Evolutionary conservation across 2,329 filamentous ascomycete genomes (phyloP).

Genomic region (Alternaria sp.): DNA sequence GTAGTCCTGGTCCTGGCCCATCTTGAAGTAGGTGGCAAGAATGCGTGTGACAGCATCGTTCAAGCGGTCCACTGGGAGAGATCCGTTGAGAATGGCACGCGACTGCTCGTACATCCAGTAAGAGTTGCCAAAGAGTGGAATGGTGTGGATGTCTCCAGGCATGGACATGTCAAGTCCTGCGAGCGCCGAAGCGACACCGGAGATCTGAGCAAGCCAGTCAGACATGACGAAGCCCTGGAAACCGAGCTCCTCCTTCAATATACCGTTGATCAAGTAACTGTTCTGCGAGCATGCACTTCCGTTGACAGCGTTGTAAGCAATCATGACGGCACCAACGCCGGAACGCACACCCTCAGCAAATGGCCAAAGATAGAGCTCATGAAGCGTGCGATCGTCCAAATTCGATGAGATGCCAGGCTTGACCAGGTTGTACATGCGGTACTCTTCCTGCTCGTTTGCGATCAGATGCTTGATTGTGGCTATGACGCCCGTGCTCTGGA

Average conservation of each 20-base stretch:
- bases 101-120: conserved; percentile 77
- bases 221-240: conserved; percentile 76
- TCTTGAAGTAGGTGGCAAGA: conserved; percentile 82
- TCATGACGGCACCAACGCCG: conserved; percentile 83
- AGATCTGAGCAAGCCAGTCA: conserved; percentile 86
- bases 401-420: conserved; percentile 59
- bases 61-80: conserved; percentile 78
- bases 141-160: conserved; percentile 70
- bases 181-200: conserved; percentile 77
- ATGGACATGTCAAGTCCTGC: conserved; percentile 85
- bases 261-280: conserved; percentile 78
- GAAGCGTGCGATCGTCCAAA: conserved; percentile 75
- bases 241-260: conserved; percentile 85
- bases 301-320: conserved; percentile 68
- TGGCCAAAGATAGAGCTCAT: conserved; percentile 85
- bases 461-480: conserved; percentile 74
- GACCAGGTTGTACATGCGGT: conserved; percentile 52
- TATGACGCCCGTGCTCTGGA: conserved; percentile 76
- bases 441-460: conserved; percentile 72
- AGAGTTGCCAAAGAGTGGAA: conserved; percentile 54
- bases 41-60: conserved; percentile 89
- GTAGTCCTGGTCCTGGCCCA: conserved; percentile 48
- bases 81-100: conserved; percentile 78
- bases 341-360: conserved; percentile 80
- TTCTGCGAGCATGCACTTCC: conserved; percentile 70